Base-by-base conservation (phyloP, 495 filamentous ascomycete genomes). In the Penicillium lividum region DNA sequence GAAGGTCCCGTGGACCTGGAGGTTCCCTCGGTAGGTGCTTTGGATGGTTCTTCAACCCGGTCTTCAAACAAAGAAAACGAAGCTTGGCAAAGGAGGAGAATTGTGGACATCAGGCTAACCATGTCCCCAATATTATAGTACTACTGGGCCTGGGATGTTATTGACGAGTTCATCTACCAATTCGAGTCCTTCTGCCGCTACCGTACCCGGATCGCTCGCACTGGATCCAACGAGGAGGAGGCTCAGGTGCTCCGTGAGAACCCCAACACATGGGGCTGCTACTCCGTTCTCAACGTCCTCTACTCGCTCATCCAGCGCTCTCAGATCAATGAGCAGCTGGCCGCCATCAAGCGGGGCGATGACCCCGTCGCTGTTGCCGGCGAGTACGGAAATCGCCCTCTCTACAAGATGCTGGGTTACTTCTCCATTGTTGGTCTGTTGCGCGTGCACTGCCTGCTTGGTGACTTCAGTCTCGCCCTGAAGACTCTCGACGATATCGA, bases 91-190 rank as follows among this genome's bases (percentile, higher is more conserved):
- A 42, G 53, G 30, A 51, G 33, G 38, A 43, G 15, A 40, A 28
- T 55, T 51, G 47, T n/a, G 36, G 54, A 57, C 3, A 46, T 29
- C 6, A 16, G 9, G 18, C 25, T 25, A 46, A 61, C 62, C 57
- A 68, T 50, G 49, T 36, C 55, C 25, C 4, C 10, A 28, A 44
- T 33, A 5, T 53, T 74, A 40, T 76, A 98, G 94, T 93, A 96
- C 77, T 96, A 92, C 80, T 98, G 94, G 94, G 95, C 94, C 16
- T 98, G 95, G 94, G 94, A 98, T 77, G 95, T 97, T 58, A 98
- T 98, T 75, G 94, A 98, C 69, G 94, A 98, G 71, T 98, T 98
- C 79, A 98, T 98, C 77, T 98, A 98, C 82, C 94, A 98, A 75
- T 98, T 98, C 82, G 97, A 98, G 81, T 95, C 91, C 38, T 98